Base-by-base conservation (phyloP, 2,329 filamentous ascomycete species). In the Gaeumannomyces tritici region DNA sequence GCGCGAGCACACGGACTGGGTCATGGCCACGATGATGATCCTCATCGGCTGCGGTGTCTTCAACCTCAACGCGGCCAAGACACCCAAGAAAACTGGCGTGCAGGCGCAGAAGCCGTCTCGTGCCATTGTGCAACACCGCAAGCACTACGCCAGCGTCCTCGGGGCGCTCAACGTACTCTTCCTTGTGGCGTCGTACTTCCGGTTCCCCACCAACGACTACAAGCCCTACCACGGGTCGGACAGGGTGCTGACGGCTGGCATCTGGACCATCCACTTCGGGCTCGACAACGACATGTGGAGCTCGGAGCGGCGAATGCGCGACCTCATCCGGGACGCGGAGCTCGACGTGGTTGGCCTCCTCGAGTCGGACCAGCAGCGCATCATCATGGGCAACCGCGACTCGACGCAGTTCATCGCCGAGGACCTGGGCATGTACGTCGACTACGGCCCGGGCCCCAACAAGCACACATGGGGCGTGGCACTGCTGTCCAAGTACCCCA, bases 261-360 rank as follows among this genome's bases (percentile, higher is more conserved):
- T 99, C 73, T 99, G 95, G 95, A 99, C 95, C 0, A 93, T 98
- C 62, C 95, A 99, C 77, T 99, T 99, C 74, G 93, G 90, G 18
- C 85, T 99, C 26, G 95, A 99, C 77, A 98, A 99, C 69, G 90
- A 97, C 73, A 97, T 98, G 93, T 98, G 92, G 91, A 93, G 91
- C 12, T 96, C 93, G 0, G 95, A 99, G 75, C 86, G 90, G 69
- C 92, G 95, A 66, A 96, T 96, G 86, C 89, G 91, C 63, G 89
- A 97, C 77, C 80, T 96, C 18, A 88, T 96, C 75, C 87, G 91
- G 71, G 95, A 98, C 70, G 79, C 96, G n/a, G 95, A 99, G 75
- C 79, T 99, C n/a, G 95, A 99, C 71, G 91, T 99, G 6, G 84
- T 99, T 58, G 95, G 95, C n/a, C 83, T 99, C 26, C 83, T 99